A percentile compares a stretch with the other conserved stretches of the same genome.
These are phyloP conservation scores for Pseudomonodictys pantanalensis DNA, from an alignment of 495 filamentous ascomycete genomes.

Conservation along the genomic window DNA sequence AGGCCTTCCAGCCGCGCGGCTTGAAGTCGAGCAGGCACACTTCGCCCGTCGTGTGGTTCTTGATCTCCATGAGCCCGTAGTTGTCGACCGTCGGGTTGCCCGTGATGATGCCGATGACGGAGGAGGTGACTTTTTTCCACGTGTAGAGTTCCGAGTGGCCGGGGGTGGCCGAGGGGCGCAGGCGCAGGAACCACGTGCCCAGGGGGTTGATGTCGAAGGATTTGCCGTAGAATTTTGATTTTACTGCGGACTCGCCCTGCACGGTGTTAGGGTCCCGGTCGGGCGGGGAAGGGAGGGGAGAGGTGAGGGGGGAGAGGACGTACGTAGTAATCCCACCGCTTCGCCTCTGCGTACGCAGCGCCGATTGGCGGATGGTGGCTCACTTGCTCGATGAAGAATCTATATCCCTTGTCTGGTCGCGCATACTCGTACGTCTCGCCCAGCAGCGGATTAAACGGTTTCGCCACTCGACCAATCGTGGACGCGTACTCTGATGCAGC, in stretches of 20 bases:
- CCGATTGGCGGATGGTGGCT: constrained; percentile 96
- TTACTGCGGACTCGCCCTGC: constrained; percentile 87
- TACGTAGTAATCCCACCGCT: constrained; percentile 93
- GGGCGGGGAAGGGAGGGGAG: constrained; percentile 10
- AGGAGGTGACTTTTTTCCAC: constrained; percentile 98
- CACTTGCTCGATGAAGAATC: constrained; percentile 98
- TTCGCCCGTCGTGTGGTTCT: constrained; percentile 94
- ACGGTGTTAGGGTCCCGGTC: background rate
- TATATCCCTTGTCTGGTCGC: constrained; percentile 91
- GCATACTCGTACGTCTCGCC: constrained; percentile 98
- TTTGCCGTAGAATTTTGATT: constrained; percentile 96
- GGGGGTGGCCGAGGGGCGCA: constrained; percentile 62
- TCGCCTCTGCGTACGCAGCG: constrained; percentile 87
- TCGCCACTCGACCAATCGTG: constrained; percentile 92
- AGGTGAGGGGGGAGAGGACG: constrained; percentile 25
- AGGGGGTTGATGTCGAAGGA: constrained; percentile 96
- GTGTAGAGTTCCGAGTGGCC: constrained; percentile 90
- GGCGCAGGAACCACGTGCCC: constrained; percentile 92
- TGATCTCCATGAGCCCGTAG: constrained; percentile 95
- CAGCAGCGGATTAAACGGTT: constrained; percentile 94
- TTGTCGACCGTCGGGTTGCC: constrained; percentile 97
- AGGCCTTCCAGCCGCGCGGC: constrained; percentile 88
- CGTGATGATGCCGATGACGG: constrained; percentile 97
- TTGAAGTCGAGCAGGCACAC: constrained; percentile 92
- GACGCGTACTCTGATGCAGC: constrained; percentile 95